Evolutionary conservation across 768 basidiomycete genomes (phyloP), one percentile per base, ranked within the genome.

Genomic region (Boletus tomentosulus): DNA sequence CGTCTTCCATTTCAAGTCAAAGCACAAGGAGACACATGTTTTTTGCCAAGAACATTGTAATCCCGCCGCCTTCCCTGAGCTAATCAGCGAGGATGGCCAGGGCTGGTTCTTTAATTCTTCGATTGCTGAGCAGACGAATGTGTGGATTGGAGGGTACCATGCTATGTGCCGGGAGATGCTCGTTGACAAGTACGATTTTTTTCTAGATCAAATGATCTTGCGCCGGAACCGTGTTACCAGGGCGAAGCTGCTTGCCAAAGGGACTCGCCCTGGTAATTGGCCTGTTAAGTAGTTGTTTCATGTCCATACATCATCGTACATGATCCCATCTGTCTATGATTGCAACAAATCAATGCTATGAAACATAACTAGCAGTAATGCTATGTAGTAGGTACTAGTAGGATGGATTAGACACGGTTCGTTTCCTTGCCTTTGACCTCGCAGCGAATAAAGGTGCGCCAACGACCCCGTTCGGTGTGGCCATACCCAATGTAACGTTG

Each of bases 81-180:
- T 78, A 2, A 41, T 46, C 0, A 59, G 50, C 0, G 53, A 64
- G 0, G 66, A 60, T 33, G 45, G 55, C 3, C 27, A 27, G 27
- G 50, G 31, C 0, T 79, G 75, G 46, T 69, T 69, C 25, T 66
- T 78, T 46, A 68, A 71, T 5, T 74, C 70, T 3, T 79, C 46
- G 7, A 49, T 24, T 34, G 74, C 53, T 61, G 73, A 77, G 59
- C 69, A 59, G 66, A 65, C 45, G 11, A 73, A 74, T 46, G 30
- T 56, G 0, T 79, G 78, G 78, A 50, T 78, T 30, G 72, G 73
- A 0, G 71, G 72, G 0, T 53, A 68, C 48, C 62, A 63, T n/a
- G 50, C 68, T 0, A 73, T 74, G 0, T 64, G 64, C 24, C 30
- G 64, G 7, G 72, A 75, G 59, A 76, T 75, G 73, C 27, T 27